Conservation (phyloP, 2,329 filamentous ascomycete genomes). For the Penicillium vulpinum region DNA sequence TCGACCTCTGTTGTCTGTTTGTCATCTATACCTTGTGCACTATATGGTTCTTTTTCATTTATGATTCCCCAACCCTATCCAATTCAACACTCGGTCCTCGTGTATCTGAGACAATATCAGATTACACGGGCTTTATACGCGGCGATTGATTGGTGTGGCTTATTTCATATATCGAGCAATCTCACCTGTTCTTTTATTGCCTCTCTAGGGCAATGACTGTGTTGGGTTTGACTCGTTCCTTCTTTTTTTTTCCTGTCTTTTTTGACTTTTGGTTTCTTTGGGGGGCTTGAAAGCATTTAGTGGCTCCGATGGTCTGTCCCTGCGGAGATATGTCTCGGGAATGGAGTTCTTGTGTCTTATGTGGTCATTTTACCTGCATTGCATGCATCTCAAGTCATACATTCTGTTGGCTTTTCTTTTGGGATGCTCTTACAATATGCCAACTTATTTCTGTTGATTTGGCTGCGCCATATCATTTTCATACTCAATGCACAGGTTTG, state of each 20-base stretch:
- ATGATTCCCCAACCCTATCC: constrained; percentile 5
- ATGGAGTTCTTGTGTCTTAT: background rate
- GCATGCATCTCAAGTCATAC: background rate
- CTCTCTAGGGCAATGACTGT: background rate
- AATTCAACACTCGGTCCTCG: background rate
- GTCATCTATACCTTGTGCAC: constrained; percentile 7
- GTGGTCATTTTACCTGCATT: background rate
- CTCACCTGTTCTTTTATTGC: background rate
- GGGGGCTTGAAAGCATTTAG: background rate
- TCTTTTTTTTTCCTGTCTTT: background rate
- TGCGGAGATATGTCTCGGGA: background rate
- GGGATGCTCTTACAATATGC: background rate
- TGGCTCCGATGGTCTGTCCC: background rate
- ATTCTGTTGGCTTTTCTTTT: background rate
- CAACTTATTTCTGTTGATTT: background rate
- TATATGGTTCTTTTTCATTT: background rate
- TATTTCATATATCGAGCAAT: background rate
- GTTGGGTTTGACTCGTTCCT: background rate
- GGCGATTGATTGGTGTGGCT: background rate
- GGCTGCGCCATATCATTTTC: background rate
- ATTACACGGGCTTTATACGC: background rate
- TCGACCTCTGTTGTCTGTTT: background rate
- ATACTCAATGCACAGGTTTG: background rate
- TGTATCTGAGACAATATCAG: background rate
- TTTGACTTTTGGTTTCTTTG: background rate